Evolutionary conservation across 805 yeast species (phyloP).

Genomic region (Candida broadrunensis): DNA sequence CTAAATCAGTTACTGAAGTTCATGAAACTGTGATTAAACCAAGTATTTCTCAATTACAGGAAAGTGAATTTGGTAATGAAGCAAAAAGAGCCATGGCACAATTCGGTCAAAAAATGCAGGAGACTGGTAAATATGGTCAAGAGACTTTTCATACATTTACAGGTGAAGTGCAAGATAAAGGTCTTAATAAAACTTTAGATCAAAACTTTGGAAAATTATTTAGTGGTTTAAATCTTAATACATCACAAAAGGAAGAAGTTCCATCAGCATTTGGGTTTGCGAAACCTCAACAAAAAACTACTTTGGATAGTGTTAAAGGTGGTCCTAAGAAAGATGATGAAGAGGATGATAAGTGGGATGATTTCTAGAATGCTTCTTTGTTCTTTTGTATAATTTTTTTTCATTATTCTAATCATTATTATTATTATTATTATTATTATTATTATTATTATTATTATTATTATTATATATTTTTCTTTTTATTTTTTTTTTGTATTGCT

Average conservation of each 20-base stretch:
- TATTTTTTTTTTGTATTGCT: too few relatives aligned
- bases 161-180: constrained; percentile 35
- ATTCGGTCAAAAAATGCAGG: constrained; percentile 92
- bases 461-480: too few relatives aligned
- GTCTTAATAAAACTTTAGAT: constrained; percentile 41
- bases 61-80: constrained; percentile 74
- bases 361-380: constrained; percentile 35
- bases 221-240: constrained; percentile 45
- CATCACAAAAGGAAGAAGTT: constrained; percentile 33
- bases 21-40: constrained; percentile 89
- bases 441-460: too few relatives aligned
- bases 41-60: constrained; percentile 72
- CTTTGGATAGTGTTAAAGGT: constrained; percentile 48
- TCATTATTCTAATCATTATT: not conserved
- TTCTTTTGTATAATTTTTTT: not conserved
- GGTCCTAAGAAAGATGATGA: constrained; percentile 37
- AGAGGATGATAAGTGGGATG: constrained; percentile 68
- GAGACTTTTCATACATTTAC: constrained; percentile 64
- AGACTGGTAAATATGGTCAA: constrained; percentile 74
- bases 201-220: constrained; percentile 52
- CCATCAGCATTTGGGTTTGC: constrained; percentile 67
- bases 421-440: too few relatives aligned
- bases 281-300: constrained; percentile 59
- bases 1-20: constrained; percentile 80
- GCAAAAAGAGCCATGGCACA: constrained; percentile 94